These are phyloP conservation scores for Pouteria glomerata DNA, from an alignment of 148 eudicot genomes.

Conservation along the genomic window DNA sequence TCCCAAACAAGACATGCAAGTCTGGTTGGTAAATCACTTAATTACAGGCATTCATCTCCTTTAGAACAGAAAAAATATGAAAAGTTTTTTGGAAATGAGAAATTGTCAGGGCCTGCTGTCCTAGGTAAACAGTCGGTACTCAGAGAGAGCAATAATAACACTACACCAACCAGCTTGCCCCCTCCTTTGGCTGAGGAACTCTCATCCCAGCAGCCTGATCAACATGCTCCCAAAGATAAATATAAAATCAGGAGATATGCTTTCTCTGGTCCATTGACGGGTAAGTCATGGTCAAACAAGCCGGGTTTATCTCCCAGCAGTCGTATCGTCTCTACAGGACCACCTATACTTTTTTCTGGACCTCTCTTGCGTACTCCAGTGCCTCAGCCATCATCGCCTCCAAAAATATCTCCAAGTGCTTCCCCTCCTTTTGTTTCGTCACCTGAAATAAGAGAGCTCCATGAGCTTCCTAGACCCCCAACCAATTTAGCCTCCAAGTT, in stretches of 20 bases:
- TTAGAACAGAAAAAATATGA: slow-evolving; percentile 35
- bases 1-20: slow-evolving; percentile 35
- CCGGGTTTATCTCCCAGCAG: slow-evolving; percentile 31
- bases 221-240: slow-evolving; percentile 23
- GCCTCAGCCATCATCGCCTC: slow-evolving; percentile 41
- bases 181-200: slow-evolving; percentile 45
- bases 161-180: slow-evolving; percentile 25
- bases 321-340: slow-evolving; percentile 28
- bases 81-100: slow-evolving; percentile 31
- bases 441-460: slow-evolving; percentile 86
- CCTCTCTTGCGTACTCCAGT: slow-evolving; percentile 40
- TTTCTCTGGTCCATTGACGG: slow-evolving; percentile 71
- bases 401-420: slow-evolving; percentile 41
- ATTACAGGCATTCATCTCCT: slow-evolving; percentile 43
- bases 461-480: slow-evolving; percentile 96
- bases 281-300: slow-evolving; percentile 42
- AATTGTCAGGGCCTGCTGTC: slow-evolving; percentile 34
- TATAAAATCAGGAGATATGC: slow-evolving; percentile 47
- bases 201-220: slow-evolving; percentile 31
- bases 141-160: slow-evolving; percentile 54
- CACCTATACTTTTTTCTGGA: slow-evolving; percentile 47
- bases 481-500: not conserved
- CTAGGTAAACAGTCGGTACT: slow-evolving; percentile 36
- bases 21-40: slow-evolving; percentile 10
- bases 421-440: slow-evolving; percentile 57